These are phyloP conservation scores for Pythium phragmitis DNA, from an alignment of 352 stramenopile species.

Conservation along the genomic window DNA sequence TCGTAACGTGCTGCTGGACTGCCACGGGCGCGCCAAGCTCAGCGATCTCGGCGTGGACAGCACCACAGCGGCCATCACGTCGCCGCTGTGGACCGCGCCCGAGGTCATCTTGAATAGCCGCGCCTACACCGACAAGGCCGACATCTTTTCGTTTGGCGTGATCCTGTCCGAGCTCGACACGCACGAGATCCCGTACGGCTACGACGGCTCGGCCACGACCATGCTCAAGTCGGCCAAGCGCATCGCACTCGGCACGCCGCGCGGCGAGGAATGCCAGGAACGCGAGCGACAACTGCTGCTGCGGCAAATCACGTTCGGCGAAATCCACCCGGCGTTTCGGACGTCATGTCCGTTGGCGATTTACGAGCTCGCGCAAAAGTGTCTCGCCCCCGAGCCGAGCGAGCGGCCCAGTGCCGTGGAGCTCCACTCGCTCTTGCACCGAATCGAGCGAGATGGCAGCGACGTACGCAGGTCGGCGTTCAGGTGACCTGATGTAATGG, in stretches of 20 bases:
- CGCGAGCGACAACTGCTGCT: not conserved
- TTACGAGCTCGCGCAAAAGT: constrained; percentile 10
- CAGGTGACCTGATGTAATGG: too few relatives aligned
- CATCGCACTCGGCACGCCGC: not conserved
- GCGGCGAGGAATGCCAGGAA: not conserved
- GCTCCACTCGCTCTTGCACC: constrained; percentile 4
- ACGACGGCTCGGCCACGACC: constrained; percentile 8
- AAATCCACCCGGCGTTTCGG: constrained; percentile 5
- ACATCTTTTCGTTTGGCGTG: constrained; percentile 33
- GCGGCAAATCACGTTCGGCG: constrained; percentile 13
- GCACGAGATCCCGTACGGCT: constrained; percentile 18
- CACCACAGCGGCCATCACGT: not conserved
- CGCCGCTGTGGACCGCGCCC: constrained; percentile 13
- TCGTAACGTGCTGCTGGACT: constrained; percentile 13
- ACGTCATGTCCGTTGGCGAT: constrained; percentile 9
- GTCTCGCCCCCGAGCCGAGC: not conserved
- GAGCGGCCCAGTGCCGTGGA: constrained; percentile 4
- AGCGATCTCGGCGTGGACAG: constrained; percentile 3
- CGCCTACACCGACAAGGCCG: constrained; percentile 14
- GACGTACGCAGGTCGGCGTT: constrained; percentile 4
- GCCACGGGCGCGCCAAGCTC: constrained; percentile 9
- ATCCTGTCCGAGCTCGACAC: constrained; percentile 25
- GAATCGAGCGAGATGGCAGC: constrained; percentile 10
- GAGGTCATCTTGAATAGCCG: constrained; percentile 4
- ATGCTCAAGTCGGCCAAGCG: not conserved